Percentiles rank a stretch among this genome's conserved stretches.
Conservation (phyloP, 768 basidiomycete genomes). For the Lyophyllum semitale region DNA sequence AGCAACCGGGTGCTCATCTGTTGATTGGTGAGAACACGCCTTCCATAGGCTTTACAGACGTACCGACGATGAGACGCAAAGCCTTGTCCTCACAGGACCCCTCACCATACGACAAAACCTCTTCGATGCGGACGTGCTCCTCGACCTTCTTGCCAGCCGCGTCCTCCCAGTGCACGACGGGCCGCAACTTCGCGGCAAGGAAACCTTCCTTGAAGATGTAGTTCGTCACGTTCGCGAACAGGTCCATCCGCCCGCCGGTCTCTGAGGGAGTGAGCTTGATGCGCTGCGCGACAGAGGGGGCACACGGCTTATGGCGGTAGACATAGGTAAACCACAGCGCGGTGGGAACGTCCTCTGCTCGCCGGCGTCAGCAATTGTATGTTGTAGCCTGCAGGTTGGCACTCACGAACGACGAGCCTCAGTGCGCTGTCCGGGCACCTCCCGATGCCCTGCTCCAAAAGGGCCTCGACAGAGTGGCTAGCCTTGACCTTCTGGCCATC, state of each 20-base stretch:
- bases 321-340: slow-evolving; percentile 47
- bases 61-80: slow-evolving; percentile 39
- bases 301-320: slow-evolving; percentile 32
- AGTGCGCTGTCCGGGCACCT: slow-evolving; percentile 45
- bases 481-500: slow-evolving; percentile 37
- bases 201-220: slow-evolving; percentile 44
- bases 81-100: slow-evolving; percentile 37
- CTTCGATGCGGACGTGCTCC: slow-evolving; percentile 25
- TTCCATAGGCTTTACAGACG: too few relatives aligned
- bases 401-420: slow-evolving; percentile 47
- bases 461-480: slow-evolving; percentile 35
- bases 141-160: slow-evolving; percentile 34
- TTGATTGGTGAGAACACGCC: not conserved
- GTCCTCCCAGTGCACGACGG: slow-evolving; percentile 43
- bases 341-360: slow-evolving; percentile 39
- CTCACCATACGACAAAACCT: slow-evolving; percentile 29
- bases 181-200: slow-evolving; percentile 32
- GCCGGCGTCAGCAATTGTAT: not conserved
- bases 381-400: not conserved
- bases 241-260: slow-evolving; percentile 30
- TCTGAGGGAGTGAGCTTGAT: slow-evolving; percentile 36
- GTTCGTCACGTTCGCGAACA: slow-evolving; percentile 49
- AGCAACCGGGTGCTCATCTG: slow-evolving; percentile 8
- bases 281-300: slow-evolving; percentile 41
- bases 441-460: slow-evolving; percentile 38